These are phyloP conservation scores for Ogataea corticis DNA, from an alignment of 805 yeast species.

Conservation along the genomic window DNA sequence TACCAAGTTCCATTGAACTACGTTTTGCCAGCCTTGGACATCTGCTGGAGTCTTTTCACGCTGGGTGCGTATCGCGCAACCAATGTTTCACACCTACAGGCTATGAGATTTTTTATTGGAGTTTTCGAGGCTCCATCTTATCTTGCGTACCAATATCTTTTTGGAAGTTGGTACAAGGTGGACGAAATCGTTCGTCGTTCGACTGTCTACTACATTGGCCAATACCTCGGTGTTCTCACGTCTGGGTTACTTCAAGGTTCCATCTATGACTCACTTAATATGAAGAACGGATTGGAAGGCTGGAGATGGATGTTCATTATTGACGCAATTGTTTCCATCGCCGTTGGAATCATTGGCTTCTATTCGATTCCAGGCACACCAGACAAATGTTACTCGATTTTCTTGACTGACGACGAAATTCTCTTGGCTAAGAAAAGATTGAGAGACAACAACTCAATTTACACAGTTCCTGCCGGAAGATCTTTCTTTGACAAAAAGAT, in stretches of 20 bases:
- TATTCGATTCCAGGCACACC: conserved; percentile 48
- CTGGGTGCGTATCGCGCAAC: conserved; percentile 52
- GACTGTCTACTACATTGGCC: conserved; percentile 63
- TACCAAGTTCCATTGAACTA: conserved; percentile 51
- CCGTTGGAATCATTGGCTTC: conserved; percentile 43
- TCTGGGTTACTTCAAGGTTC: conserved; percentile 52
- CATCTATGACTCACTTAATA: conserved; percentile 29
- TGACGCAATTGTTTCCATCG: conserved; percentile 43
- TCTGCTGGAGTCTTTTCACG: conserved; percentile 68
- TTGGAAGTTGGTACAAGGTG: conserved; percentile 58
- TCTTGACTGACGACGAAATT: conserved; percentile 41
- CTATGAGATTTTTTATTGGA: conserved; percentile 63
- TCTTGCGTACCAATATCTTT: conserved; percentile 59
- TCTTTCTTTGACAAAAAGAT: conserved; percentile 43
- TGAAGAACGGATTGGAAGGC: conserved; percentile 35
- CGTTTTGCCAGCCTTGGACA: conserved; percentile 55
- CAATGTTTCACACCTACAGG: conserved; percentile 53
- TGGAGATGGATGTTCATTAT: conserved; percentile 57
- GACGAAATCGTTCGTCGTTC: conserved; percentile 61
- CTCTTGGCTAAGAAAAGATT: conserved; percentile 49
- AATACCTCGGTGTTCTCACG: conserved; percentile 55
- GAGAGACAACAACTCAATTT: conserved; percentile 28
- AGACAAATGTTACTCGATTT: conserved; percentile 40
- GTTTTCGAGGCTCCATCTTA: conserved; percentile 65
- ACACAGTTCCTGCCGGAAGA: conserved; percentile 24